Evolutionary conservation across 179 eudicot genomes (phyloP).

Genomic region (Carnegiea gigantea): DNA sequence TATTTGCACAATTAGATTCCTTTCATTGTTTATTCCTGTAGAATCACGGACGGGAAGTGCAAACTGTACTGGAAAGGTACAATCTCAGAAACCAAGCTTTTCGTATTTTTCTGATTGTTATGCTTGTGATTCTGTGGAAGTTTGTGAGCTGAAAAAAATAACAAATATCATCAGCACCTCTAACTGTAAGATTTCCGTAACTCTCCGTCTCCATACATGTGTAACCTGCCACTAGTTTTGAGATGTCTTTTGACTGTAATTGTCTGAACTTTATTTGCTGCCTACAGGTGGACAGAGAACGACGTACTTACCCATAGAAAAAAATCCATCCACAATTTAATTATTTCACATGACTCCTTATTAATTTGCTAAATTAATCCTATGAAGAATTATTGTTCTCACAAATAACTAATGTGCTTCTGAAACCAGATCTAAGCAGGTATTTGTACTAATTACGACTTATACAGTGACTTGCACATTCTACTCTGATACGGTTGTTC

Average conservation of each 20-base stretch:
- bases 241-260: conserved; percentile 22
- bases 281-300: conserved; percentile 17
- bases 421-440: conserved; percentile 1
- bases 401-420: neutral
- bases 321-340: conserved; percentile 13
- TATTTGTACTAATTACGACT: neutral
- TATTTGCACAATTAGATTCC: conserved; percentile 25
- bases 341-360: conserved; percentile 15
- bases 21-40: conserved; percentile 14
- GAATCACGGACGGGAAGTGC: conserved; percentile 32
- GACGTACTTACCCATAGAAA: conserved; percentile 31
- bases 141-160: conserved; percentile 18
- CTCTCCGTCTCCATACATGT: conserved; percentile 28
- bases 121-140: conserved; percentile 39
- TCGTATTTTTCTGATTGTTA: conserved; percentile 35
- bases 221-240: conserved; percentile 35
- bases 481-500: conserved; percentile 9
- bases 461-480: neutral
- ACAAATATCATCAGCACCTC: conserved; percentile 21
- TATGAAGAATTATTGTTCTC: conserved; percentile 1
- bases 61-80: conserved; percentile 41
- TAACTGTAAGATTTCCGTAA: conserved; percentile 9
- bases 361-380: conserved; percentile 9
- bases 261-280: conserved; percentile 19
- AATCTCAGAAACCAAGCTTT: conserved; percentile 25